A percentile compares a stretch with the other conserved stretches of the same genome.
These are phyloP conservation scores for Ehretia macrophylla DNA, from an alignment of 257 asterid species.

Conservation along the genomic window DNA sequence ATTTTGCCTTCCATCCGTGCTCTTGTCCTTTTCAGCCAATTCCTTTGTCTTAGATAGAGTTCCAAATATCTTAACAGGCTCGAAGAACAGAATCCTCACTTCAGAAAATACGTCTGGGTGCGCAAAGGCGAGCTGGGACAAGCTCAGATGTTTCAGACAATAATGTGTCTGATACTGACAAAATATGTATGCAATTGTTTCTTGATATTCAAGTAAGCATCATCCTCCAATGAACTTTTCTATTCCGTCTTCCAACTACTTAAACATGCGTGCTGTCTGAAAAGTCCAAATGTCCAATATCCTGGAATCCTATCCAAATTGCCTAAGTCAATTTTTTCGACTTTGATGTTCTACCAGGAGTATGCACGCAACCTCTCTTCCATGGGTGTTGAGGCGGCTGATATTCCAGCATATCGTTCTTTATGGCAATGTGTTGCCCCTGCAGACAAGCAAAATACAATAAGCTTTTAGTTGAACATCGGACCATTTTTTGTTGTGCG, in stretches of 20 bases:
- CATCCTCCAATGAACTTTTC: background rate
- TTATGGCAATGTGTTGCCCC: constrained; percentile 94
- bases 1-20: background rate
- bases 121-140: constrained; percentile 92
- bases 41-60: background rate
- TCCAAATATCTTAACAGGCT: constrained; percentile 49
- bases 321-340: background rate
- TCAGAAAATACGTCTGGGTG: constrained; percentile 90
- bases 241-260: background rate
- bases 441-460: constrained; percentile 54
- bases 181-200: constrained; percentile 89
- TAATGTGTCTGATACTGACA: constrained; percentile 85
- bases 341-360: constrained; percentile 43
- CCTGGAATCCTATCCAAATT: no score
- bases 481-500: background rate
- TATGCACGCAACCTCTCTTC: constrained; percentile 75
- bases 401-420: constrained; percentile 62
- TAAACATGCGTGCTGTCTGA: background rate
- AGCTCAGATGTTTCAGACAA: constrained; percentile 87
- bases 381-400: constrained; percentile 74
- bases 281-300: background rate
- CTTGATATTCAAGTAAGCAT: constrained; percentile 81
- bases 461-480: constrained; percentile 37
- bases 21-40: background rate
- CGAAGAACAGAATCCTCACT: constrained; percentile 91